phyloP scores from a whole-genome alignment of 2,329 filamentous ascomycete species.

The Pseudocercospora eumusae region DNA sequence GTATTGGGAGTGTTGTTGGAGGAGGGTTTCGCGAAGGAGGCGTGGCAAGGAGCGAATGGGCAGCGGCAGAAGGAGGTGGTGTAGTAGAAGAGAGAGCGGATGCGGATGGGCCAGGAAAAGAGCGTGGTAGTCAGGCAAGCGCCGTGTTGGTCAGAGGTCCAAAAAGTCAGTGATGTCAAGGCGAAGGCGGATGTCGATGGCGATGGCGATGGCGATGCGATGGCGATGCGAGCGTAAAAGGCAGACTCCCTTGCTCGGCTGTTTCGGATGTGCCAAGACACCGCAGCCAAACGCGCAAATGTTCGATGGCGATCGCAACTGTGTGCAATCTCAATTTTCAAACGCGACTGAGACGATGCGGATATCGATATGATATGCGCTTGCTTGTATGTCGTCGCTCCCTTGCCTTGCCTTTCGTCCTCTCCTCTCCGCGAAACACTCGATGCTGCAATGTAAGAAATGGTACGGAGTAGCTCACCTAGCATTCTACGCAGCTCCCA shows the following conservation, averaged over 20 bases:
- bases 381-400: slow-evolving; percentile 12
- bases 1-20: neutral
- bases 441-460: neutral
- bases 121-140: slow-evolving; percentile 11
- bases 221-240: neutral
- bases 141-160: neutral
- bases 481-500: too few relatives aligned
- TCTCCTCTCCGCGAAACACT: neutral
- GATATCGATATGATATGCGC: too few relatives aligned
- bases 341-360: neutral
- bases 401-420: neutral
- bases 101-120: neutral
- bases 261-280: neutral
- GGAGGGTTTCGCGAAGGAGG: slow-evolving; percentile 12
- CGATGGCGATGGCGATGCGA: too few relatives aligned
- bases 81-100: too few relatives aligned
- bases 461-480: neutral
- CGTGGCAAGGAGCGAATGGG: slow-evolving; percentile 15
- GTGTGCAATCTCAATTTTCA: slow-evolving; percentile 2
- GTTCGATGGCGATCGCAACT: slow-evolving; percentile 17
- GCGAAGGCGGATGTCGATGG: too few relatives aligned
- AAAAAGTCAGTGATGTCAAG: slow-evolving; percentile 9
- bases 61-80: neutral
- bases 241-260: too few relatives aligned
- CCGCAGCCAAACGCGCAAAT: neutral